A percentile compares a stretch with the other conserved stretches of the same genome.
Conservation (phyloP, 2,329 filamentous ascomycete genomes). For the Lithohypha guttulata region DNA sequence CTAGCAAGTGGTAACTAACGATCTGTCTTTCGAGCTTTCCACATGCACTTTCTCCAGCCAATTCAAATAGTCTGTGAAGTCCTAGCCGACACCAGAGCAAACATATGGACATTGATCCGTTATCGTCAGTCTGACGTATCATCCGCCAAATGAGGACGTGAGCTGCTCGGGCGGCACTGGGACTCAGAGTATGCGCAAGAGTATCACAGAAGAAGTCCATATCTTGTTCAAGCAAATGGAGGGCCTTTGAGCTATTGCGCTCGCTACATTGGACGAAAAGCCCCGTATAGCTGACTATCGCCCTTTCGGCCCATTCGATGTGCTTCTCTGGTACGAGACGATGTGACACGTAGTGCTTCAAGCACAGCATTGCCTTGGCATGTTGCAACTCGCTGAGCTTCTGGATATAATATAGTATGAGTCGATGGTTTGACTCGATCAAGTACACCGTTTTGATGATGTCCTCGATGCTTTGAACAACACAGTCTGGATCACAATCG, state of each 20-base stretch:
- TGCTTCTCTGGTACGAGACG: slow-evolving; percentile 43
- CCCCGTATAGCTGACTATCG: slow-evolving; percentile 57
- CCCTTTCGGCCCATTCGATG: slow-evolving; percentile 55
- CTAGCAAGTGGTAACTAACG: slow-evolving; percentile 57
- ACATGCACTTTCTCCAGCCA: slow-evolving; percentile 54
- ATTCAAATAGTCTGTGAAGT: slow-evolving; percentile 55
- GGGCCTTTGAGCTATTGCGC: background rate
- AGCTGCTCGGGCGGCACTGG: slow-evolving; percentile 45
- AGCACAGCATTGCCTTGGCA: slow-evolving; percentile 34
- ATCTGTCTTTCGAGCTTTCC: slow-evolving; percentile 64
- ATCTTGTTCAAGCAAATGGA: slow-evolving; percentile 3
- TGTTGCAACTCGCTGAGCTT: slow-evolving; percentile 31
- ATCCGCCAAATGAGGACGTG: slow-evolving; percentile 60
- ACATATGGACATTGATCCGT: background rate
- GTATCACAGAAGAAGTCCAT: slow-evolving; percentile 36
- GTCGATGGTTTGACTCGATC: slow-evolving; percentile 53
- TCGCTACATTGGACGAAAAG: slow-evolving; percentile 35
- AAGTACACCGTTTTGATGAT: slow-evolving; percentile 51
- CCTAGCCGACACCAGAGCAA: slow-evolving; percentile 63
- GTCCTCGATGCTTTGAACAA: slow-evolving; percentile 37
- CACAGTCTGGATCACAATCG: slow-evolving; percentile 29
- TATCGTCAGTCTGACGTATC: slow-evolving; percentile 2
- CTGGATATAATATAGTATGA: slow-evolving; percentile 56
- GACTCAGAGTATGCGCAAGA: slow-evolving; percentile 25
- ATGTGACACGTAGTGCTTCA: slow-evolving; percentile 55